Conservation (phyloP, 345 rosid species). For the Fremontodendron californicum region DNA sequence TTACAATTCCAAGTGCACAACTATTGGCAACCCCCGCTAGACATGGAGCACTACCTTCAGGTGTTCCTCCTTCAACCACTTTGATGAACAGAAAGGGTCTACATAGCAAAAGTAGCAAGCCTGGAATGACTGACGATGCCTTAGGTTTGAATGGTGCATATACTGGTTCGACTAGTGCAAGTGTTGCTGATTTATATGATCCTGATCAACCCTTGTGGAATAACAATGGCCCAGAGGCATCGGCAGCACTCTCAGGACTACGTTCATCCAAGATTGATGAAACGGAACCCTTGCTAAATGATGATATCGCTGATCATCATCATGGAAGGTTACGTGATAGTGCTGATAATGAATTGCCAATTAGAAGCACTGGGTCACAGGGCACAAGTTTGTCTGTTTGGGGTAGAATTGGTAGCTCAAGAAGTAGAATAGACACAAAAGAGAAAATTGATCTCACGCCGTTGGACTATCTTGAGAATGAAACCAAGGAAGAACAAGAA, state of each 20-base stretch:
- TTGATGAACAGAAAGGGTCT: conserved; percentile 44
- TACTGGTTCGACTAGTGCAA: conserved; percentile 40
- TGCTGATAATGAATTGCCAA: conserved; percentile 40
- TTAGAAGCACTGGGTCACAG: conserved; percentile 37
- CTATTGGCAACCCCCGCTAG: conserved; percentile 54
- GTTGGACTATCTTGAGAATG: conserved; percentile 48
- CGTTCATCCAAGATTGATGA: conserved; percentile 57
- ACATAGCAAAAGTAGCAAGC: conserved; percentile 41
- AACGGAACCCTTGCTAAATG: conserved; percentile 42
- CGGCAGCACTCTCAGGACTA: conserved; percentile 42
- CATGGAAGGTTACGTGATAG: conserved; percentile 27
- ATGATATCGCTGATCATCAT: conserved; percentile 43
- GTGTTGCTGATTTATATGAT: conserved; percentile 83
- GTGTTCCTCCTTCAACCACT: conserved; percentile 46
- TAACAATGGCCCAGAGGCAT: conserved; percentile 60
- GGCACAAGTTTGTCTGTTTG: conserved; percentile 52
- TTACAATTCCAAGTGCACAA: conserved; percentile 75
- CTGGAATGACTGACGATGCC: conserved; percentile 54
- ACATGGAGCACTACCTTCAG: conserved; percentile 45
- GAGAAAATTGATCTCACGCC: conserved; percentile 47
- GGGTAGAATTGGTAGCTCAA: conserved; percentile 62
- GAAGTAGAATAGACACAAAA: conserved; percentile 44
- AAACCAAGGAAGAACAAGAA: conserved; percentile 44
- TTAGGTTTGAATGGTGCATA: conserved; percentile 53
- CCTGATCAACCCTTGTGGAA: conserved; percentile 99